These are phyloP conservation scores for Escallonia rubra DNA, from an alignment of 129 eudicot species.

Conservation along the genomic window DNA sequence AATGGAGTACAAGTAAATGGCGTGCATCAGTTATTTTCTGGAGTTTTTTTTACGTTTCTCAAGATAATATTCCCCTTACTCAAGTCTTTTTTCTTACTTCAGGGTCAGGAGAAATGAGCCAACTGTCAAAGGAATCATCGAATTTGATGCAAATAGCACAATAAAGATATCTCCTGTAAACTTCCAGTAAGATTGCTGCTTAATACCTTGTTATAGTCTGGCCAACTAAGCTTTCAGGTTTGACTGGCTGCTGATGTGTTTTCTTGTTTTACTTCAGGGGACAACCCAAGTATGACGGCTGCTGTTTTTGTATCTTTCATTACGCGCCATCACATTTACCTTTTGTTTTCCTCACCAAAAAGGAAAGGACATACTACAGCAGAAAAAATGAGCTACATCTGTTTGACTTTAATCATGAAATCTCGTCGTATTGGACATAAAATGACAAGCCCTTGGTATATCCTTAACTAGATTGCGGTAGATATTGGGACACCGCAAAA, in stretches of 20 bases:
- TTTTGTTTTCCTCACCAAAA: not conserved
- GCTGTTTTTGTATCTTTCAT: conserved; percentile 89
- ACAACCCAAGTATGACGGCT: conserved; percentile 92
- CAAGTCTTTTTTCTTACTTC: conserved; percentile 10
- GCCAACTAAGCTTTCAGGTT: conserved; percentile 1
- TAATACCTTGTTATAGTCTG: conserved; percentile 1
- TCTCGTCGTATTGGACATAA: not conserved
- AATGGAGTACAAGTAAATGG: conserved; percentile 93
- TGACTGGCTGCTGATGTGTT: not conserved
- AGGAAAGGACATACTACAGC: not conserved
- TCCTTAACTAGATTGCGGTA: conserved; percentile 47
- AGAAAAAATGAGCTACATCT: not conserved
- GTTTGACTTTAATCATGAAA: not conserved
- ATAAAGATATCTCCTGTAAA: conserved; percentile 89
- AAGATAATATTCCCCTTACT: conserved; percentile 1
- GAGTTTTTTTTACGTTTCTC: not conserved
- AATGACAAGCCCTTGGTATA: conserved; percentile 1
- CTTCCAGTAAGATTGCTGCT: conserved; percentile 74
- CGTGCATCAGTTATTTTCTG: conserved; percentile 5
- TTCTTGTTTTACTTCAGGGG: conserved; percentile 60
- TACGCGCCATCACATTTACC: conserved; percentile 5
- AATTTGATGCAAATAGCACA: conserved; percentile 87
- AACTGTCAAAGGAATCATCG: conserved; percentile 71
- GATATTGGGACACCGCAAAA: conserved; percentile 95
- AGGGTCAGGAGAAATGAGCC: conserved; percentile 93